These are phyloP conservation scores for Talaromyces thailandensis DNA, from an alignment of 495 filamentous ascomycete genomes.

Conservation along the genomic window DNA sequence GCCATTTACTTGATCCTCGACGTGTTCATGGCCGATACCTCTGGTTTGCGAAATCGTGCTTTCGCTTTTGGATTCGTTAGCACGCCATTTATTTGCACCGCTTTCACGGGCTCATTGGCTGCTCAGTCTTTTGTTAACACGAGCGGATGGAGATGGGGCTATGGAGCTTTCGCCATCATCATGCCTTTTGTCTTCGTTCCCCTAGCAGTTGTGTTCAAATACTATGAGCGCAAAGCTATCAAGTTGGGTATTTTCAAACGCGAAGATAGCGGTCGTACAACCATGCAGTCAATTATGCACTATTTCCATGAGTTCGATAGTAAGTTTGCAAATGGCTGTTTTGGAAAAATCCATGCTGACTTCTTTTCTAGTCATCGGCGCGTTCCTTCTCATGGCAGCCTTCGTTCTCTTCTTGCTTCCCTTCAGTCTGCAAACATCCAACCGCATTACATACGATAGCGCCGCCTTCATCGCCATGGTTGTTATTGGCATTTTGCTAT, in stretches of 20 bases:
- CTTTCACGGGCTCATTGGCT: constrained; percentile 27
- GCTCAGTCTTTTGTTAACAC: constrained; percentile 37
- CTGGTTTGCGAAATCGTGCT: constrained; percentile 51
- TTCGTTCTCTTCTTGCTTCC: constrained; percentile 56
- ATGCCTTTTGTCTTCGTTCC: constrained; percentile 47
- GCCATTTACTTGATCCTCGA: constrained; percentile 48
- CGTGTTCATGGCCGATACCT: constrained; percentile 61
- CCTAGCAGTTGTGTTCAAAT: constrained; percentile 42
- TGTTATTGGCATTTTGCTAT: constrained; percentile 44
- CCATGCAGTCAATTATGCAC: constrained; percentile 36
- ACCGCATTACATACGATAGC: constrained; percentile 37
- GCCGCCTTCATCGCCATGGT: constrained; percentile 48
- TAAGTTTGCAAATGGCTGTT: constrained; percentile 14
- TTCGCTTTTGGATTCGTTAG: constrained; percentile 51
- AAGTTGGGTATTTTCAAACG: constrained; percentile 27
- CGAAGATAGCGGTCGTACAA: constrained; percentile 35
- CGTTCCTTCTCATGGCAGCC: constrained; percentile 47
- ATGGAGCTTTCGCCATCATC: constrained; percentile 53
- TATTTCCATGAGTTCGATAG: constrained; percentile 55
- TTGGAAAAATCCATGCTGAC: not conserved
- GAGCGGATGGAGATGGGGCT: constrained; percentile 53
- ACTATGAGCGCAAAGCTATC: constrained; percentile 52
- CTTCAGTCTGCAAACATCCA: constrained; percentile 42
- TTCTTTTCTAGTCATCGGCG: constrained; percentile 37
- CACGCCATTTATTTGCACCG: constrained; percentile 60